Conservation (phyloP, 225 moss, liverwort and hornwort genomes). For the Takakia lepidozioides region DNA sequence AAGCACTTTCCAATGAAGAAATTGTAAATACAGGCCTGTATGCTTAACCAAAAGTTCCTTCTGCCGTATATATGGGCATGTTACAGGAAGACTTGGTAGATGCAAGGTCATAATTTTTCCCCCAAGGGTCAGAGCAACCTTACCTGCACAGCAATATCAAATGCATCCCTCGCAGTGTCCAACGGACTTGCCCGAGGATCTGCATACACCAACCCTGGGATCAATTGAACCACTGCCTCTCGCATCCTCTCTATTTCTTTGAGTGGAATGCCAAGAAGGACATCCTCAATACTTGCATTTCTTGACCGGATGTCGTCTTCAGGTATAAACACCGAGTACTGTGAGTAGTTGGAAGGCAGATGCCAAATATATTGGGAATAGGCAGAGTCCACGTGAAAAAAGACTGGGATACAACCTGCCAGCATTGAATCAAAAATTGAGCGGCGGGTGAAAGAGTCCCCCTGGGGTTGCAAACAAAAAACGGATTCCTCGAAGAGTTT, state of each 20-base stretch:
- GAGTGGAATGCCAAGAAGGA: constrained; percentile 27
- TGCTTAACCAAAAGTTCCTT: no score
- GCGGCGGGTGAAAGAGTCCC: constrained; percentile 81
- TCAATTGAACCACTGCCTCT: constrained; percentile 45
- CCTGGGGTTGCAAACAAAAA: constrained; percentile 79
- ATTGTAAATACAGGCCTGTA: no score
- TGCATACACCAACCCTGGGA: constrained; percentile 59
- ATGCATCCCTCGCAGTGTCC: constrained; percentile 42
- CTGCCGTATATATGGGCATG: no score
- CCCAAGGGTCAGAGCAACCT: no score
- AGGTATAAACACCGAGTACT: constrained; percentile 62
- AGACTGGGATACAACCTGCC: constrained; percentile 91
- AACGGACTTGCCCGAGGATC: constrained; percentile 34
- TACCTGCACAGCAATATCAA: constrained; percentile 55
- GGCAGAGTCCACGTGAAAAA: constrained; percentile 60
- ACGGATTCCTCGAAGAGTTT: constrained; percentile 54
- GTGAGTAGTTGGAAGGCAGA: constrained; percentile 42
- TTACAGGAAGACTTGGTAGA: no score
- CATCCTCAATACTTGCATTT: constrained; percentile 31
- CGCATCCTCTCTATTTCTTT: constrained; percentile 52
- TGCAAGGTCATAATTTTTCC: no score
- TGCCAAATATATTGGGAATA: constrained; percentile 80
- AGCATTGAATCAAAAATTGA: constrained; percentile 82
- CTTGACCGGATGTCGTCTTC: constrained; percentile 23
- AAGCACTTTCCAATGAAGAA: no score